Evolutionary conservation across 768 basidiomycete species (phyloP), one percentile per base, ranked within the genome.

Genomic region (Pulveroboletus sp.): DNA sequence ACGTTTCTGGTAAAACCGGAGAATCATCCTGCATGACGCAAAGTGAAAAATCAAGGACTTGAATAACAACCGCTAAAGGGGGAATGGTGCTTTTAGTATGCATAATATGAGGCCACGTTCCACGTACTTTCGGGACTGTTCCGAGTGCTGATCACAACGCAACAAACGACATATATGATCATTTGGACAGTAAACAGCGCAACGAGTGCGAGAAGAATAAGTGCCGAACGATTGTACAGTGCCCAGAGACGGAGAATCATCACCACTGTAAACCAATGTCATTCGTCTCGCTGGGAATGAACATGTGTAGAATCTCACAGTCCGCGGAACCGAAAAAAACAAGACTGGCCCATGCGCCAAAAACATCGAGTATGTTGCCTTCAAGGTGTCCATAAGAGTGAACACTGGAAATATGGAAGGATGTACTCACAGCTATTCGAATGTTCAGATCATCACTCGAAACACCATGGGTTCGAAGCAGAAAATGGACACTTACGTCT

Each of bases 161-260:
- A 19, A 11, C 4, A 17, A 29, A 41, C 3, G 8, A 29, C 1
- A 6, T 11, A n/a, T 14, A 11, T 2, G 27, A 46, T 23, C 8
- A 46, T 9, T n/a, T 39, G 29, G 19, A 21, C 13, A 11, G 25
- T 14, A 10, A n/a, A 46, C 4, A 39, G 12, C 10, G 17, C 7
- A 11, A 39, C 21, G 11, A 46, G 45, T 3, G 13, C 6, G 14
- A 3, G 9, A 8, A 39, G 17, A 14, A 46, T 16, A 5, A 17
- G 2, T 21, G 11, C 39, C 16, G 37, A 46, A 17, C 25, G 37
- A 27, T 32, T 21, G 21, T 40, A 46, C 21, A 46, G 4, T 9
- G 45, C 45, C 45, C 45, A 40, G 8, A 46, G 4, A 13, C 45
- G 45, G 16, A 46, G 29, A 11, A 46, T 20, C 45, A 46, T 46